These are phyloP conservation scores for Microdochium nivale DNA, from an alignment of 2,329 filamentous ascomycete genomes.

Conservation along the genomic window DNA sequence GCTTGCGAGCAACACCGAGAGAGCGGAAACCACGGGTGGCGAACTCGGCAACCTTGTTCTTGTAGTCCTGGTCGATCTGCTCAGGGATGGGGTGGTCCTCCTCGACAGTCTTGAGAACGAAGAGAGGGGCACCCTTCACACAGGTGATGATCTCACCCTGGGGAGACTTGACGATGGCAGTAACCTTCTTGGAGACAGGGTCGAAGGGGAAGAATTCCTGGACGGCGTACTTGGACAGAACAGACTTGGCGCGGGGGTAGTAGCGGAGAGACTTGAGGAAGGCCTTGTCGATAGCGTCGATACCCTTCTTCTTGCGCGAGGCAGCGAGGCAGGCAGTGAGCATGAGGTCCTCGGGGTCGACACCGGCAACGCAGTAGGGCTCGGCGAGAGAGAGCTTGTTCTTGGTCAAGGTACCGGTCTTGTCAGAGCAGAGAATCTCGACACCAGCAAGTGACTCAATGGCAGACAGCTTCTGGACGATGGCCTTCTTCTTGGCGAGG, in stretches of 20 bases:
- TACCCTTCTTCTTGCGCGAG: slow-evolving; percentile 91
- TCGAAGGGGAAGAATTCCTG: slow-evolving; percentile 84
- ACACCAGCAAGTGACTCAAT: slow-evolving; percentile 90
- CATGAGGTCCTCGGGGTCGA: slow-evolving; percentile 84
- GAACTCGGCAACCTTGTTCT: slow-evolving; percentile 88
- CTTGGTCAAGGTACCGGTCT: slow-evolving; percentile 88
- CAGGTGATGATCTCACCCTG: slow-evolving; percentile 79
- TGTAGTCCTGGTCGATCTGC: slow-evolving; percentile 73
- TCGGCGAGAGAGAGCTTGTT: slow-evolving; percentile 87
- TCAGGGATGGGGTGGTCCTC: slow-evolving; percentile 74
- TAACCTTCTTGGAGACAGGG: slow-evolving; percentile 89
- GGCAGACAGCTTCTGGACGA: slow-evolving; percentile 85
- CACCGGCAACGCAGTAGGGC: slow-evolving; percentile 73
- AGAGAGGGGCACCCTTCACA: slow-evolving; percentile 84
- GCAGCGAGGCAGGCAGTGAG: slow-evolving; percentile 84
- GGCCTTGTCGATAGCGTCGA: slow-evolving; percentile 90
- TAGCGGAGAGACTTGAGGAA: slow-evolving; percentile 78
- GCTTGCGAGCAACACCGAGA: slow-evolving; percentile 86
- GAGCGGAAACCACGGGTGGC: slow-evolving; percentile 90
- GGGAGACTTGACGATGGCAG: slow-evolving; percentile 73
- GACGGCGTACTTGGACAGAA: slow-evolving; percentile 76
- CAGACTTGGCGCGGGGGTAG: slow-evolving; percentile 75
- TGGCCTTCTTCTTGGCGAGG: slow-evolving; percentile 85
- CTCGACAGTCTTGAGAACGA: slow-evolving; percentile 80
- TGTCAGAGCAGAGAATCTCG: slow-evolving; percentile 90